Percentiles rank a stretch among this genome's conserved stretches.
These are phyloP conservation scores for Tetrahymena borealis DNA, from an alignment of 73 alveolate genomes.

Conservation along the genomic window DNA sequence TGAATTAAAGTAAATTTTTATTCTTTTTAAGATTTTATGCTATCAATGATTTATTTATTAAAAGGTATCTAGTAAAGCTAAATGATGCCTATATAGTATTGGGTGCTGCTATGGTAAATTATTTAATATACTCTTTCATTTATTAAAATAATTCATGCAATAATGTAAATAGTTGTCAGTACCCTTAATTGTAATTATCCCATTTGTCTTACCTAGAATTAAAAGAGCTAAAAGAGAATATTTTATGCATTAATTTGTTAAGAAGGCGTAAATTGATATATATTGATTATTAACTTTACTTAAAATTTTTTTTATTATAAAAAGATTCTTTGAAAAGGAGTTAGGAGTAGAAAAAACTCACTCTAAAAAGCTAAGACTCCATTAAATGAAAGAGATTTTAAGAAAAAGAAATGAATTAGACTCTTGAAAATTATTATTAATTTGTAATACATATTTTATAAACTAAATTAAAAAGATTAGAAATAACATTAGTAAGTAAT, in stretches of 20 bases:
- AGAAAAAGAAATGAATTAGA: neutral
- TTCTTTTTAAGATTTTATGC: neutral
- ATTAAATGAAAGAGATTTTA: neutral
- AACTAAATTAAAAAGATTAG: neutral
- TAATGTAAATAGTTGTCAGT: neutral
- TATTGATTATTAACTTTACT: neutral
- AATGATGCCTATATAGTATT: neutral
- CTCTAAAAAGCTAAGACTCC: neutral
- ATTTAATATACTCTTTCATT: neutral
- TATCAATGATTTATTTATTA: neutral
- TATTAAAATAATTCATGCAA: neutral
- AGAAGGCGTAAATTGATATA: neutral
- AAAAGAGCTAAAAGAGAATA: neutral
- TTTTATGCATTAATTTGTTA: neutral
- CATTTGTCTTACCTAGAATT: neutral
- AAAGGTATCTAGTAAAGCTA: neutral
- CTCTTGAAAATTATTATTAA: neutral
- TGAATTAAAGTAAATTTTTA: neutral
- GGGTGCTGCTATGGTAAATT: neutral
- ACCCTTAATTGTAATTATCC: neutral
- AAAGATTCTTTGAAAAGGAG: neutral
- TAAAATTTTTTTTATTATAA: neutral
- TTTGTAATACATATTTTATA: neutral
- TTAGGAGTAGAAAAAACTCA: neutral
- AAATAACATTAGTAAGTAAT: too few relatives aligned